Percentiles rank a stretch among this genome's conserved stretches.
Conservation (phyloP, 345 rosid genomes). For the Sisymbrium irio region DNA sequence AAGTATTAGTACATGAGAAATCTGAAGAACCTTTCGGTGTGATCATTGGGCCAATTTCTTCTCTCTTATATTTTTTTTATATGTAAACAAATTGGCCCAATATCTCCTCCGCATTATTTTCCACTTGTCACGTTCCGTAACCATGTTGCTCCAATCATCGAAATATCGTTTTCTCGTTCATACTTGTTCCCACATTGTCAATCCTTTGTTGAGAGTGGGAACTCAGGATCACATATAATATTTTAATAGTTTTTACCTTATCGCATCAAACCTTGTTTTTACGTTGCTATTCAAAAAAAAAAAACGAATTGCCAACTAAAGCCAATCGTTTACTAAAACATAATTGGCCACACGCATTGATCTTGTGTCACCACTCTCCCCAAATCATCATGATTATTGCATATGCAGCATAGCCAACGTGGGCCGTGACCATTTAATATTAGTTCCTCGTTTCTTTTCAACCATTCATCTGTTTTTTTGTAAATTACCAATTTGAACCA, state of each 20-base stretch:
- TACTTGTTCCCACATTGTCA: not conserved
- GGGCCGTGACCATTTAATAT: not conserved
- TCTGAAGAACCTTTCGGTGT: slow-evolving; percentile 21
- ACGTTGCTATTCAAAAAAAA: no score
- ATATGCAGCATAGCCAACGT: slow-evolving; percentile 9
- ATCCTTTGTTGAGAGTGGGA: not conserved
- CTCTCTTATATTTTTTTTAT: no score
- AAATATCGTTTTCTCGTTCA: not conserved
- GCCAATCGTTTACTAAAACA: not conserved
- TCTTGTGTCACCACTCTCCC: slow-evolving; percentile 7
- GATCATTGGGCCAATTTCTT: slow-evolving; percentile 18
- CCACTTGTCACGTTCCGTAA: slow-evolving; percentile 32
- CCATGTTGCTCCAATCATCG: slow-evolving; percentile 18
- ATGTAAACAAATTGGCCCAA: not conserved
- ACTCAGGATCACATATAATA: not conserved
- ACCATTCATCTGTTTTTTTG: not conserved
- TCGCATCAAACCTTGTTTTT: not conserved
- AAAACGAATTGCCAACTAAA: not conserved
- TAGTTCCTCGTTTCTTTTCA: not conserved
- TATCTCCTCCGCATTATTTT: slow-evolving; percentile 5
- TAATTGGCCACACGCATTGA: slow-evolving; percentile 10
- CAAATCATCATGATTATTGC: not conserved
- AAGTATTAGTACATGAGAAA: slow-evolving; percentile 3
- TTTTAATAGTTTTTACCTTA: not conserved
- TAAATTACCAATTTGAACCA: slow-evolving; percentile 3